Evolutionary conservation across 345 rosid species (phyloP).

Genomic region (Acer negundo): DNA sequence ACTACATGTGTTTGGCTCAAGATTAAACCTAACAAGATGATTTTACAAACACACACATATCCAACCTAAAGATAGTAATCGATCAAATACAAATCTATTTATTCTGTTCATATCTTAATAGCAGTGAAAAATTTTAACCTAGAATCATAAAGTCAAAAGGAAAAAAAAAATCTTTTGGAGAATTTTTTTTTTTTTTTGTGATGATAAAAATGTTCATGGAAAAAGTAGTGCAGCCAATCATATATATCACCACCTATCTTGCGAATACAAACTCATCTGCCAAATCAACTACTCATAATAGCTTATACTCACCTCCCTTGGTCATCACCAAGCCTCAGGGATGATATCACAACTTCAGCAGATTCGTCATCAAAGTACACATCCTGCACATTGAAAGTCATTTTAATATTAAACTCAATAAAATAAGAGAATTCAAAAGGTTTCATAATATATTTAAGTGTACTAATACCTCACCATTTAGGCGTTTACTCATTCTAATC

Average conservation of each 20-base stretch:
- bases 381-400: constrained; percentile 57
- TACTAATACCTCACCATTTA: background rate
- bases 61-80: background rate
- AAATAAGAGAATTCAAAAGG: constrained; percentile 4
- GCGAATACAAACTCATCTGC: background rate
- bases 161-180: background rate
- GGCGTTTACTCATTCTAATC: constrained; percentile 1
- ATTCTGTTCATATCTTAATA: background rate
- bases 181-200: background rate
- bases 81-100: background rate
- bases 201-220: background rate
- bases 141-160: background rate
- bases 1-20: background rate
- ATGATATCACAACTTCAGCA: constrained; percentile 91
- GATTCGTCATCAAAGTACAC: constrained; percentile 93
- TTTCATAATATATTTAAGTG: background rate
- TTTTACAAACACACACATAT: background rate
- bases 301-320: constrained; percentile 71
- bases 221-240: background rate
- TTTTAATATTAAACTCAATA: background rate
- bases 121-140: background rate
- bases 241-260: background rate
- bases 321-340: constrained; percentile 93
- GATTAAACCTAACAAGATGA: background rate
- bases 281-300: background rate